These are phyloP conservation scores for Penicillium sp. DNA, from an alignment of 2,329 filamentous ascomycete genomes.

Conservation along the genomic window DNA sequence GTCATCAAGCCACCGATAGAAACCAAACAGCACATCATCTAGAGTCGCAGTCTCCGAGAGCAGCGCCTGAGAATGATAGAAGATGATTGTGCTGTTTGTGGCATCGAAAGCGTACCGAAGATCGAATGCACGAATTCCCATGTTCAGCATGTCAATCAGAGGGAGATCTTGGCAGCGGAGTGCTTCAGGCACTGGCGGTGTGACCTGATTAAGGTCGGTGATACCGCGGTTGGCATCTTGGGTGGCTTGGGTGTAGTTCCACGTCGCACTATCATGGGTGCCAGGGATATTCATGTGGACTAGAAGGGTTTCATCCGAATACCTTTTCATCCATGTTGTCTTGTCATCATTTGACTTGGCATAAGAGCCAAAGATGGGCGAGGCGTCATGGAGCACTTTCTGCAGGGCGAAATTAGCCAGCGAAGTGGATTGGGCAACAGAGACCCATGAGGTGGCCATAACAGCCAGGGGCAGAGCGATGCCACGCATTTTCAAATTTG, in stretches of 20 bases:
- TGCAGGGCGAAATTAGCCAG: slow-evolving; percentile 46
- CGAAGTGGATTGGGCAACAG: slow-evolving; percentile 8
- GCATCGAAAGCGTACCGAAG: slow-evolving; percentile 55
- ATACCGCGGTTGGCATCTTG: slow-evolving; percentile 47
- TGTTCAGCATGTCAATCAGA: slow-evolving; percentile 48
- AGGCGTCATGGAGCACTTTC: slow-evolving; percentile 49
- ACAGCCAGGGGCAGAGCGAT: slow-evolving; percentile 4
- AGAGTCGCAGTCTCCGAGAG: slow-evolving; percentile 51
- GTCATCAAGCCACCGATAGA: slow-evolving; percentile 54
- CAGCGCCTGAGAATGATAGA: slow-evolving; percentile 54
- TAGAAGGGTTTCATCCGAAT: slow-evolving; percentile 49
- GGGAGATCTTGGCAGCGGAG: slow-evolving; percentile 51
- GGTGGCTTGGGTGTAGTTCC: slow-evolving; percentile 54
- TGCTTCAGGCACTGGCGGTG: slow-evolving; percentile 31
- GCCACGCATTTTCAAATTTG: background rate
- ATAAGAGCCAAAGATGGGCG: slow-evolving; percentile 50
- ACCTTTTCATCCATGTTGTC: slow-evolving; percentile 52
- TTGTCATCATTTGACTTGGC: slow-evolving; percentile 26
- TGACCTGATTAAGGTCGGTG: slow-evolving; percentile 45
- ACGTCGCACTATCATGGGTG: slow-evolving; percentile 55
- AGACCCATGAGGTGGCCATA: background rate
- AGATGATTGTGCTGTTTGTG: slow-evolving; percentile 51
- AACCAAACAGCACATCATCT: slow-evolving; percentile 51
- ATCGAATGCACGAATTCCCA: slow-evolving; percentile 56
- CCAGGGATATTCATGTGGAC: slow-evolving; percentile 57